Base-by-base conservation (phyloP, 164 flowering plant genomes). In the Chimonanthus praecox region DNA sequence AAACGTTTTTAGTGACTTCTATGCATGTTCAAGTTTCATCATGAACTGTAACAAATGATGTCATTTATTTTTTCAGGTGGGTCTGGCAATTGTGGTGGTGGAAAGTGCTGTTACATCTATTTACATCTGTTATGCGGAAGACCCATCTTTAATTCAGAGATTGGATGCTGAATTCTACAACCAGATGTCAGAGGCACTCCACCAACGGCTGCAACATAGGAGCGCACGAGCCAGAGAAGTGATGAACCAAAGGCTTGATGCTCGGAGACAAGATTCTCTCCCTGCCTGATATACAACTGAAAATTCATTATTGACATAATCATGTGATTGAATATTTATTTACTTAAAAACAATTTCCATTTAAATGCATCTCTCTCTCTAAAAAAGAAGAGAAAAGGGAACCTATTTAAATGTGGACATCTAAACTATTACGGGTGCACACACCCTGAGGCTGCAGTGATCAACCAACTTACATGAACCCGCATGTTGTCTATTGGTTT, bases 71-170 rank as follows among this genome's bases (percentile, higher is more conserved):
- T 74, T 76, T 20, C 83, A 93, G 99, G 97, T 93, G 43, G 99
- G 98, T 71, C 73, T 93, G 71, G 99, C 94, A 47, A 86, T 88
- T 92, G 98, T 90, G 44, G 94, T 92, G 51, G 96, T 90, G 69
- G 98, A 92, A 83, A 89, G 98, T 68, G 97, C 98, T 5, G 99
- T 93, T 47, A 95, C 99, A 68, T 89, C 99, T 9, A 90, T 95
- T 67, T 93, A 95, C 81, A 88, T 93, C n/a, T 93, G 98, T 80
- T 95, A 82, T 72, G 99, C 98, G 1, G 97, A 90, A 81, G 98
- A 95, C 70, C 99, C 99, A 1, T 74, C 82, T 18, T 76, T 93
- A 72, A 95, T 95, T 72, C 84, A 87, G 7, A 83, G 97, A 78
- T 95, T 98, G 99, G 98, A 95, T 77, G 68, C 90, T 4, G 94